Conservation (phyloP, 2,329 filamentous ascomycete genomes). For the Pseudocercospora macadamiae region DNA sequence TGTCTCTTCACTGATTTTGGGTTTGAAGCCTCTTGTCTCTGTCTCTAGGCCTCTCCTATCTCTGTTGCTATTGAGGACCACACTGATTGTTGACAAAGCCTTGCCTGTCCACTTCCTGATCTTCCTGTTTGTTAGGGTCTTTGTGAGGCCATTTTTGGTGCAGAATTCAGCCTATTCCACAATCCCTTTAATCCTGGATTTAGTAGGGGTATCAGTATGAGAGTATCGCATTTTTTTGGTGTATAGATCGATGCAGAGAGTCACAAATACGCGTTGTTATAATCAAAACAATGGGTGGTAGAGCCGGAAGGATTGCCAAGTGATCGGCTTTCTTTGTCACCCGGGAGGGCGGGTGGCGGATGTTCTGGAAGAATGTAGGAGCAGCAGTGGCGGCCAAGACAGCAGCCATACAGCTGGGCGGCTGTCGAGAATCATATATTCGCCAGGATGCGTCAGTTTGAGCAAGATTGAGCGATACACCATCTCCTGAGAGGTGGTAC, state of each 20-base stretch:
- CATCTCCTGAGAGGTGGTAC: neutral
- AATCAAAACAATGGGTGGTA: neutral
- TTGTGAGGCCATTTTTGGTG: neutral
- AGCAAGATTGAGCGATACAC: slow-evolving; percentile 1
- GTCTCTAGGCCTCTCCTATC: neutral
- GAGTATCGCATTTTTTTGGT: too few relatives aligned
- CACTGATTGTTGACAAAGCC: neutral
- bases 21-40: neutral
- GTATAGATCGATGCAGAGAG: neutral
- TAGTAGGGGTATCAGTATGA: neutral
- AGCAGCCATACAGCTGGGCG: neutral
- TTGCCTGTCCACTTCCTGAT: too few relatives aligned
- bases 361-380: neutral
- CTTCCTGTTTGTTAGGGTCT: neutral
- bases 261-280: neutral
- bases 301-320: too few relatives aligned
- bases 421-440: neutral
- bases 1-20: neutral
- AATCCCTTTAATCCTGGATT: neutral
- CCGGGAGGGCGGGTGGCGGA: neutral
- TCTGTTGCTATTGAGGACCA: neutral
- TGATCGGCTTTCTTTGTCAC: too few relatives aligned
- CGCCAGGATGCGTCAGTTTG: neutral
- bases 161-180: neutral
- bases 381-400: neutral